phyloP scores from a whole-genome alignment of 2,329 filamentous ascomycete genomes.

The Beauveria caledonica region DNA sequence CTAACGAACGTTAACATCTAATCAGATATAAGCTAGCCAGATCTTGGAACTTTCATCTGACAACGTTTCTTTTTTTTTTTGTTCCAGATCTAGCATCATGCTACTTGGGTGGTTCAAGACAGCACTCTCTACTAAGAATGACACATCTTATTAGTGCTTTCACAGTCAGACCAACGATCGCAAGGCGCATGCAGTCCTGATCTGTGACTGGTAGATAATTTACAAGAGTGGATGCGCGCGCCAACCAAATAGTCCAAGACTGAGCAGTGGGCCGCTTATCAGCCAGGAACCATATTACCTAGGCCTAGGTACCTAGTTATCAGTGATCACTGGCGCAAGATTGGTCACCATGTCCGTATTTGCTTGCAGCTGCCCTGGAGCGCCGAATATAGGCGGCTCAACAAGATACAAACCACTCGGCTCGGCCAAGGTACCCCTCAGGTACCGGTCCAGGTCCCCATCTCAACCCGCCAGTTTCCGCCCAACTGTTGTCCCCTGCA shows the following conservation, averaged over 20 bases:
- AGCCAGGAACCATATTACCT: not conserved
- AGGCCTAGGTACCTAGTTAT: not conserved
- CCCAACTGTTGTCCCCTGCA: constrained; percentile 11
- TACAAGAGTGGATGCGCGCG: not conserved
- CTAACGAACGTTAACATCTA: not conserved
- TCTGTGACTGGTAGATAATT: not conserved
- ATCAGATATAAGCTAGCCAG: constrained; percentile 3
- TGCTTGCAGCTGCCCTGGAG: not conserved
- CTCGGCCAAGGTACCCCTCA: not conserved
- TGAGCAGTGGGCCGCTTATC: constrained; percentile 9
- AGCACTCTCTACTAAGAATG: not conserved
- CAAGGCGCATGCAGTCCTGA: too few species aligned
- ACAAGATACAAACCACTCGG: not conserved
- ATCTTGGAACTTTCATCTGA: not conserved
- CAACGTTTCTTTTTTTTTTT: not conserved
- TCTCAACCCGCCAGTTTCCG: constrained; percentile 11
- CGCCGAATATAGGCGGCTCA: constrained; percentile 1
- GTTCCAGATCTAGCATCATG: not conserved
- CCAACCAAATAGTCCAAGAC: constrained; percentile 3
- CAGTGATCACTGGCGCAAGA: not conserved
- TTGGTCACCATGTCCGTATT: not conserved
- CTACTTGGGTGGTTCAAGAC: not conserved
- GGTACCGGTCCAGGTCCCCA: not conserved
- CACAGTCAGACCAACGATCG: not conserved
- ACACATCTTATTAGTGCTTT: not conserved